These are phyloP conservation scores for Volvox africanus DNA, from an alignment of 139 green algal genomes.

Conservation along the genomic window DNA sequence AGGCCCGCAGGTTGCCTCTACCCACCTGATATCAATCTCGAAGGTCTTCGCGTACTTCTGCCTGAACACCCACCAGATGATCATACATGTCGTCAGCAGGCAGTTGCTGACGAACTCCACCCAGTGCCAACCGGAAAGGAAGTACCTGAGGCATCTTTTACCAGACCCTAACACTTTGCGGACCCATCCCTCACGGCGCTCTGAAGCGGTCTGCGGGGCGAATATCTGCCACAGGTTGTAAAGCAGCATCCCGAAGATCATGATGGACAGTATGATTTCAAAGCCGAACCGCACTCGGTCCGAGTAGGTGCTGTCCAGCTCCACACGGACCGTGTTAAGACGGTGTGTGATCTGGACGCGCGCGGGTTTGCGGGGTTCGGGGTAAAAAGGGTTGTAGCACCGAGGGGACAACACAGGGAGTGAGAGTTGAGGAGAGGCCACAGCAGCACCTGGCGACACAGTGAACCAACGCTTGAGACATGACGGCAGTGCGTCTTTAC, in stretches of 20 bases:
- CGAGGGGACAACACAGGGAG: no score
- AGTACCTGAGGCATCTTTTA: slow-evolving; percentile 60
- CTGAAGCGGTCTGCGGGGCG: neutral
- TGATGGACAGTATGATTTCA: slow-evolving; percentile 78
- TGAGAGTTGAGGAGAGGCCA: no score
- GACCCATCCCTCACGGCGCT: no score
- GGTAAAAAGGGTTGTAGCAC: no score
- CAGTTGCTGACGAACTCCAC: slow-evolving; percentile 78
- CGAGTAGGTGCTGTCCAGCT: slow-evolving; percentile 73
- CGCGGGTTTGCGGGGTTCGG: no score
- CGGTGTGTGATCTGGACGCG: slow-evolving; percentile 69
- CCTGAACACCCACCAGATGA: slow-evolving; percentile 78
- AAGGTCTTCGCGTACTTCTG: slow-evolving; percentile 65
- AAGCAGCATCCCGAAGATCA: slow-evolving; percentile 62
- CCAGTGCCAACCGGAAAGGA: slow-evolving; percentile 74
- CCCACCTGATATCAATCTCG: slow-evolving; percentile 66
- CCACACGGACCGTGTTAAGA: slow-evolving; percentile 79
- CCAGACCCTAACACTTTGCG: neutral
- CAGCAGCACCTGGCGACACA: no score
- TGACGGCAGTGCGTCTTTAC: no score
- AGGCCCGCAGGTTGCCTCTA: neutral
- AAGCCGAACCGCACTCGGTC: slow-evolving; percentile 75
- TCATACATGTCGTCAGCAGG: slow-evolving; percentile 72
- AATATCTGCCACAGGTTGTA: slow-evolving; percentile 39
- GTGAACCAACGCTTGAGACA: no score